phyloP scores from a whole-genome alignment of 345 rosid genomes.

The Aquilaria yunnanensis region DNA sequence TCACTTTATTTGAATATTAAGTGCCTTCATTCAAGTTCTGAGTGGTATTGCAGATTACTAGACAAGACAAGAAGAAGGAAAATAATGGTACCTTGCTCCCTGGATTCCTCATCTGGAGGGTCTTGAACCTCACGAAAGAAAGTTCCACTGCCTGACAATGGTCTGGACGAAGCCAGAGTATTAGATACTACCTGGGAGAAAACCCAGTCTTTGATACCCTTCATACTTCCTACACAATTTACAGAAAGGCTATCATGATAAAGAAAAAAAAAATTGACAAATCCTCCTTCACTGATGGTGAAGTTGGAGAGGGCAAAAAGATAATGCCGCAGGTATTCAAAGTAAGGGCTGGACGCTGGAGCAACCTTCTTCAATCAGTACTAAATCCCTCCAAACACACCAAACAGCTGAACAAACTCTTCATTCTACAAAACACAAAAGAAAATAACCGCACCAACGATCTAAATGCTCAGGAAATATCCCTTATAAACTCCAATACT shows the following conservation, averaged over 20 bases:
- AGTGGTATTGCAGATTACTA: too few relatives aligned
- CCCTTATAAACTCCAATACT: too few relatives aligned
- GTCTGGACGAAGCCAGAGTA: slow-evolving; percentile 58
- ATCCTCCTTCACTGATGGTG: neutral
- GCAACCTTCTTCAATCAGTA: too few relatives aligned
- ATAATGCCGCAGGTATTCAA: neutral
- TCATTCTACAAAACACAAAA: too few relatives aligned
- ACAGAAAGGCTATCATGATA: neutral
- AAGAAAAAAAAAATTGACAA: neutral
- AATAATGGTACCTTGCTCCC: slow-evolving; percentile 34
- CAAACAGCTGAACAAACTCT: too few relatives aligned
- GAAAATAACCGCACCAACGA: too few relatives aligned
- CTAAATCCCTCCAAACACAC: too few relatives aligned
- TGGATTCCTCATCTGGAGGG: slow-evolving; percentile 27
- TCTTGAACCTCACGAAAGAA: slow-evolving; percentile 29
- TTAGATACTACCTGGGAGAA: slow-evolving; percentile 46
- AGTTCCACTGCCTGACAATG: slow-evolving; percentile 43
- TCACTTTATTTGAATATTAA: too few relatives aligned
- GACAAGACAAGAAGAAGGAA: neutral
- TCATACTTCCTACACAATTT: slow-evolving; percentile 39
- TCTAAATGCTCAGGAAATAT: too few relatives aligned
- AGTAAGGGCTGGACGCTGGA: too few relatives aligned
- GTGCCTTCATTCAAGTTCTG: too few relatives aligned
- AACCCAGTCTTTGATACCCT: slow-evolving; percentile 77
- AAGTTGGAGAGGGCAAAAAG: neutral